phyloP scores from a whole-genome alignment of 1,139 yeast species.

The Komagataea norvegica region DNA sequence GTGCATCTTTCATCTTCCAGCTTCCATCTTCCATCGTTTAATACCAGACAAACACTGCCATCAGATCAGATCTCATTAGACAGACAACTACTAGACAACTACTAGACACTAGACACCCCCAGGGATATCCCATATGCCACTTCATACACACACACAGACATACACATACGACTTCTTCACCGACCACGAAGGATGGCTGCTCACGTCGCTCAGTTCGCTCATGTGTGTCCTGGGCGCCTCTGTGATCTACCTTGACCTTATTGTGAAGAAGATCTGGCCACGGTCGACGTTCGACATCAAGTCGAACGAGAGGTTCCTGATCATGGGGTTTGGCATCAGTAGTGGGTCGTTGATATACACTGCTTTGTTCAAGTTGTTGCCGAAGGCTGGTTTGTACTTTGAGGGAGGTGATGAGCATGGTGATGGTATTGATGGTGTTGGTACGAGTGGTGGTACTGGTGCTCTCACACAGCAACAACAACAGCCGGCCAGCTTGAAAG shows the following conservation, averaged over 20 bases:
- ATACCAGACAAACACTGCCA: no score
- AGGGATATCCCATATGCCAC: no score
- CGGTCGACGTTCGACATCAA: conserved; percentile 49
- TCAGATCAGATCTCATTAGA: no score
- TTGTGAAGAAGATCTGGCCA: conserved; percentile 38
- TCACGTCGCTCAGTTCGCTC: conserved; percentile 50
- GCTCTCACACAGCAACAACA: conserved; percentile 10
- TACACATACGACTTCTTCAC: conserved; percentile 12
- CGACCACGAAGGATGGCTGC: conserved; percentile 48
- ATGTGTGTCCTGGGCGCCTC: conserved; percentile 59
- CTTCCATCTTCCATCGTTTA: no score
- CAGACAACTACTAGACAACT: neutral
- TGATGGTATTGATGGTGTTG: conserved; percentile 11
- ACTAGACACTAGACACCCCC: no score
- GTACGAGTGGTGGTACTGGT: no score
- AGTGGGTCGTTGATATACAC: conserved; percentile 79
- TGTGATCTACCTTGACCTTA: conserved; percentile 48
- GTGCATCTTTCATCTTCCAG: no score
- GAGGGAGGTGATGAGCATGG: conserved; percentile 22
- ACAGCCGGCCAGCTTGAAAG: conserved; percentile 28
- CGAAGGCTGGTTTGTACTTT: conserved; percentile 49
- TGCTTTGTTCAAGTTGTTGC: conserved; percentile 66
- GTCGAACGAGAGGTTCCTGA: conserved; percentile 56
- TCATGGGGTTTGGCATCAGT: conserved; percentile 64
- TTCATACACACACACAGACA: no score